phyloP scores from a whole-genome alignment of 2,329 filamentous ascomycete genomes.

The Neonectria neomacrospora region DNA sequence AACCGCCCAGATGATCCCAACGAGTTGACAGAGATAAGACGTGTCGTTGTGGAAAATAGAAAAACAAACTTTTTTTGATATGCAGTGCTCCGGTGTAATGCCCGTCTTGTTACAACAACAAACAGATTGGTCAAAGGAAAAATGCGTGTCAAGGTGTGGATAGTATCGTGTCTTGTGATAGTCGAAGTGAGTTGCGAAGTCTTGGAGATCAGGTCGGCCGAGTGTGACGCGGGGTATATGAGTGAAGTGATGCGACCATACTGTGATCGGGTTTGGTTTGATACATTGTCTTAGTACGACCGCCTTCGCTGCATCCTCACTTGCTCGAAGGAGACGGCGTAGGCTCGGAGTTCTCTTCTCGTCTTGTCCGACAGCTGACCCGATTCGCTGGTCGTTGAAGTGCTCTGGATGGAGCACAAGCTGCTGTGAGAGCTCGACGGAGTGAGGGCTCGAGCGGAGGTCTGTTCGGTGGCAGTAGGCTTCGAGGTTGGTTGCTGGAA shows the following conservation, averaged over 20 bases:
- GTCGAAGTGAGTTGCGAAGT: slow-evolving; percentile 49
- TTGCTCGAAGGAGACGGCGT: slow-evolving; percentile 90
- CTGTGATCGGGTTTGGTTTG: slow-evolving; percentile 3
- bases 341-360: slow-evolving; percentile 82
- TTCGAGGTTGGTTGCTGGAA: slow-evolving; percentile 50
- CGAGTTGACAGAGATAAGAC: slow-evolving; percentile 35
- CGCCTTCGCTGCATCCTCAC: slow-evolving; percentile 70
- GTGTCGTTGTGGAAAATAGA: slow-evolving; percentile 37
- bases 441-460: slow-evolving; percentile 60
- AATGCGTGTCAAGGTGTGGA: slow-evolving; percentile 29
- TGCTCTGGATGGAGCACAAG: slow-evolving; percentile 80
- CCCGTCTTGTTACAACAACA: slow-evolving; percentile 60
- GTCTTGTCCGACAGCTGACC: slow-evolving; percentile 78
- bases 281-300: slow-evolving; percentile 59
- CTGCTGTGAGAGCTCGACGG: slow-evolving; percentile 87
- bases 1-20: slow-evolving; percentile 40
- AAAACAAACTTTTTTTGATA: slow-evolving; percentile 56
- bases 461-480: slow-evolving; percentile 37
- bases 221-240: slow-evolving; percentile 30
- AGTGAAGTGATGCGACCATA: slow-evolving; percentile 16
- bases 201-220: slow-evolving; percentile 21
- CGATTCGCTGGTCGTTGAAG: slow-evolving; percentile 63
- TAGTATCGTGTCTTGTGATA: slow-evolving; percentile 30
- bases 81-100: slow-evolving; percentile 62
- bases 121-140: slow-evolving; percentile 47